A percentile compares a stretch with the other conserved stretches of the same genome.
phyloP scores from a whole-genome alignment of 805 yeast genomes.

The Candida rishiriensis region DNA sequence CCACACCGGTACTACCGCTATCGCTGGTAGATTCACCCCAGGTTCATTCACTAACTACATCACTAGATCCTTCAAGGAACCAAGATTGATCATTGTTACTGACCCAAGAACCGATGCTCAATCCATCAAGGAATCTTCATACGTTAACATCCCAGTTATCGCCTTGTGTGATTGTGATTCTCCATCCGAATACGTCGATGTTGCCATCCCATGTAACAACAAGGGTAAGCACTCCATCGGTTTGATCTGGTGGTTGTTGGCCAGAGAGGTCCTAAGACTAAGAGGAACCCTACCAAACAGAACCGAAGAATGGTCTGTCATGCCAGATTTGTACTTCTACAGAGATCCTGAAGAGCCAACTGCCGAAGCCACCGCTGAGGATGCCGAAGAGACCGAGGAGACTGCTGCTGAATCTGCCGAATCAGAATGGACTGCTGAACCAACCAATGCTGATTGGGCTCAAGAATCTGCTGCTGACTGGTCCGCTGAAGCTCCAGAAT shows the following conservation, averaged over 20 bases:
- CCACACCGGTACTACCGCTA: constrained; percentile 99
- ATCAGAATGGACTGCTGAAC: constrained; percentile 59
- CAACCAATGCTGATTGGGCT: constrained; percentile 73
- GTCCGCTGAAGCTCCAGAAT: constrained; percentile 36
- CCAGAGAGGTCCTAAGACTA: constrained; percentile 99
- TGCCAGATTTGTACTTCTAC: constrained; percentile 99
- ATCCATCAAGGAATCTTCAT: constrained; percentile 99
- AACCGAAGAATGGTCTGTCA: constrained; percentile 95
- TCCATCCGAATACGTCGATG: constrained; percentile 98
- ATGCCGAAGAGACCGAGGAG: constrained; percentile 58
- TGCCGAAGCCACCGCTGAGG: constrained; percentile 61
- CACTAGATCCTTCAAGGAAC: constrained; percentile 99
- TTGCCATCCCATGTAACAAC: constrained; percentile 99
- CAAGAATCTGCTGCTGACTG: constrained; percentile 47
- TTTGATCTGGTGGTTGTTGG: constrained; percentile 98
- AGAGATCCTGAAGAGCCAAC: constrained; percentile 99
- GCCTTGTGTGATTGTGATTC: constrained; percentile 99
- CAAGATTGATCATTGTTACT: constrained; percentile 98
- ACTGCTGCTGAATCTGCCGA: constrained; percentile 60
- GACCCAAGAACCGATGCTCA: constrained; percentile 99
- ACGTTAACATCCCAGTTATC: constrained; percentile 99
- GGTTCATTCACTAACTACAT: constrained; percentile 99
- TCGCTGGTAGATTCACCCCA: constrained; percentile 99
- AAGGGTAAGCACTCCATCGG: constrained; percentile 99
- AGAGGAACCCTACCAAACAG: constrained; percentile 97